These are phyloP conservation scores for Didymella sp. DNA, from an alignment of 2,329 filamentous ascomycete species.

Conservation along the genomic window DNA sequence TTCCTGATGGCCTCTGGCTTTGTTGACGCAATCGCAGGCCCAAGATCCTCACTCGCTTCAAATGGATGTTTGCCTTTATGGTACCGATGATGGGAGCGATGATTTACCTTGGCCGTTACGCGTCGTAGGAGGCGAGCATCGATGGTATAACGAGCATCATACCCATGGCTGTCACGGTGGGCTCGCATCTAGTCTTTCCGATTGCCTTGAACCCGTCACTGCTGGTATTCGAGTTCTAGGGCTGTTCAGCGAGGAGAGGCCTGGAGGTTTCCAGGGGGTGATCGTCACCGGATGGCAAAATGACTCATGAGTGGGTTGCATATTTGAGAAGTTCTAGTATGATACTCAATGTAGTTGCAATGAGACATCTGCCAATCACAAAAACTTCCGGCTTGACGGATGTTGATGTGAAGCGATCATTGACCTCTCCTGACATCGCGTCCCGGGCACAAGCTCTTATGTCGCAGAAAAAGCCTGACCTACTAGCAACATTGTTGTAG, in stretches of 20 bases:
- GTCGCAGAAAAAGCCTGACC: no score
- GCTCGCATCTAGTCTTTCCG: conserved; percentile 72
- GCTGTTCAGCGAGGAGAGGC: no score
- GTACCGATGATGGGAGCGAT: conserved; percentile 66
- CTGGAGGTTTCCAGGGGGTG: no score
- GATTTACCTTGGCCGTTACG: conserved; percentile 67
- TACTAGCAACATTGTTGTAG: no score
- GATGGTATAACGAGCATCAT: conserved; percentile 68
- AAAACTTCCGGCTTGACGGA: neutral
- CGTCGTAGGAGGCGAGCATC: conserved; percentile 64
- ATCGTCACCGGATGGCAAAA: no score
- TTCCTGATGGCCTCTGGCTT: neutral
- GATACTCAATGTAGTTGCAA: no score
- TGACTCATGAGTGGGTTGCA: no score
- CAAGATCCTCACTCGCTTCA: conserved; percentile 78
- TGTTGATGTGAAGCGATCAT: no score
- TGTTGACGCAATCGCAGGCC: conserved; percentile 52
- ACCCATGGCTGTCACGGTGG: conserved; percentile 75
- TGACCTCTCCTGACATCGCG: no score
- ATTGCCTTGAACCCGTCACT: conserved; percentile 75
- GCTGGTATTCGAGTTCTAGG: conserved; percentile 78
- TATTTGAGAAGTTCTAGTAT: no score
- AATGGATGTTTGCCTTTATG: conserved; percentile 71
- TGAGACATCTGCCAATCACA: neutral
- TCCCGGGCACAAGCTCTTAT: no score